Percentiles rank a stretch among this genome's conserved stretches.
Conservation (phyloP, 2,329 filamentous ascomycete genomes). For the Aspergillus terreus region DNA sequence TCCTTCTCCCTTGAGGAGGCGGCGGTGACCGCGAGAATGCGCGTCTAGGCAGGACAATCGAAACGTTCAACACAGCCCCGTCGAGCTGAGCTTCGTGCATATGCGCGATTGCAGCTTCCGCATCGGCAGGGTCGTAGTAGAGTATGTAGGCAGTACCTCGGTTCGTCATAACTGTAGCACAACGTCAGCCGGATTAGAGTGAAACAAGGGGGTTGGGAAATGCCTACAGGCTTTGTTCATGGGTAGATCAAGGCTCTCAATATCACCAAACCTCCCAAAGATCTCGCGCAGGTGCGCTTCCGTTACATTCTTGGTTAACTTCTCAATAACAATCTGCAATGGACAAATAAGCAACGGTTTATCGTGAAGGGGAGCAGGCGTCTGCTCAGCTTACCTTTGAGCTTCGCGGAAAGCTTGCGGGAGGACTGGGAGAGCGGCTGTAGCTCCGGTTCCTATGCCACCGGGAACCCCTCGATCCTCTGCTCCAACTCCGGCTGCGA, state of each 20-base stretch:
- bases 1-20: slow-evolving; percentile 60
- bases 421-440: slow-evolving; percentile 27
- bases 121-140: slow-evolving; percentile 71
- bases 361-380: not conserved
- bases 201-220: not conserved
- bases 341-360: not conserved
- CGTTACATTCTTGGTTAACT: slow-evolving; percentile 91
- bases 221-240: slow-evolving; percentile 77
- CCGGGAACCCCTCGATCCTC: slow-evolving; percentile 31
- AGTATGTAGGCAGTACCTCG: slow-evolving; percentile 92
- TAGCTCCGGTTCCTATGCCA: slow-evolving; percentile 33
- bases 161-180: slow-evolving; percentile 70
- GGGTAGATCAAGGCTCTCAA: slow-evolving; percentile 83
- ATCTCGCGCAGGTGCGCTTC: slow-evolving; percentile 86
- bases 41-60: slow-evolving; percentile 78
- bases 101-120: slow-evolving; percentile 83
- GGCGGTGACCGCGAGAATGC: slow-evolving; percentile 80
- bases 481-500: slow-evolving; percentile 38
- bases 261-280: slow-evolving; percentile 81
- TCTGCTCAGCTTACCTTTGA: slow-evolving; percentile 29
- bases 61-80: slow-evolving; percentile 76
- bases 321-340: slow-evolving; percentile 84
- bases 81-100: slow-evolving; percentile 98
- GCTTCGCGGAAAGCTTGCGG: slow-evolving; percentile 25
- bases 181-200: not conserved